phyloP scores from a whole-genome alignment of 345 rosid genomes.

The Alliaria petiolata region DNA sequence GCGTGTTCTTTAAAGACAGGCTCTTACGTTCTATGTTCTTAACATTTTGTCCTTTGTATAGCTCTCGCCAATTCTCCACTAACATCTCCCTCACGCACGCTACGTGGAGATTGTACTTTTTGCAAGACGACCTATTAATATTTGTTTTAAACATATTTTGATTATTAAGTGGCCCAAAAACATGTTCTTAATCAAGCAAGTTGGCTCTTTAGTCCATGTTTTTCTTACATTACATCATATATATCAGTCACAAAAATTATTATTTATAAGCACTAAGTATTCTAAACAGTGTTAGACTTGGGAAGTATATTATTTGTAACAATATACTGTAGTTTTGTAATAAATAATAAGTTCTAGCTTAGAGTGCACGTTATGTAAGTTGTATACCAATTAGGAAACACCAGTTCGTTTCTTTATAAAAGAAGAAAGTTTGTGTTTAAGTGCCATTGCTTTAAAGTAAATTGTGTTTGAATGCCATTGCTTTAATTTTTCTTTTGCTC shows the following conservation, averaged over 20 bases:
- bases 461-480: slow-evolving; percentile 17
- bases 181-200: not conserved
- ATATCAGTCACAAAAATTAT: not conserved
- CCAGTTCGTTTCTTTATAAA: not conserved
- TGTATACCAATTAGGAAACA: slow-evolving; percentile 7
- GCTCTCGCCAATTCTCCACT: slow-evolving; percentile 74
- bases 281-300: not conserved
- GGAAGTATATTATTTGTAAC: not conserved
- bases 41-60: slow-evolving; percentile 42
- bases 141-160: not conserved
- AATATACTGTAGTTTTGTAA: not conserved
- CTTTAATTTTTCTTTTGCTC: slow-evolving; percentile 21
- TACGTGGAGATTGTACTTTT: slow-evolving; percentile 82
- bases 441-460: slow-evolving; percentile 3
- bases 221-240: not conserved
- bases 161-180: not conserved
- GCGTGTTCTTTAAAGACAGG: slow-evolving; percentile 55
- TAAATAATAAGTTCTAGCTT: not conserved
- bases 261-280: not conserved
- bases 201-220: not conserved
- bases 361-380: slow-evolving; percentile 14
- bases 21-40: slow-evolving; percentile 44
- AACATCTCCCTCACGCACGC: slow-evolving; percentile 91
- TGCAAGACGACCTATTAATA: slow-evolving; percentile 53
- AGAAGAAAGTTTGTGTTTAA: slow-evolving; percentile 12